Base-by-base conservation (phyloP, 495 filamentous ascomycete genomes). In the Lasiosphaeriaceae sp. region DNA sequence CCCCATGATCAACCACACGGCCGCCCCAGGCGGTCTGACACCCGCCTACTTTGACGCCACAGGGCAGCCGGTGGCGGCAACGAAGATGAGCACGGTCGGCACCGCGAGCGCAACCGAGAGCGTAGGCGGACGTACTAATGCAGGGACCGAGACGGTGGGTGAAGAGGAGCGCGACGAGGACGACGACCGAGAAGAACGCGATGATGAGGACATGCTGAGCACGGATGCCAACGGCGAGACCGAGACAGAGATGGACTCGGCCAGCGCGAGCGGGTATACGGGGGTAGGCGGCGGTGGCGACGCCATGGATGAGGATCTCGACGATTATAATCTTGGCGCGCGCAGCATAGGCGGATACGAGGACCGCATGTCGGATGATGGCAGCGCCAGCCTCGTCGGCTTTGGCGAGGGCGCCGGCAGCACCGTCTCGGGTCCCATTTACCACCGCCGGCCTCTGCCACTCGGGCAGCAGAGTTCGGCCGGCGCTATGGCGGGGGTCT, bases 371-470 rank as follows among this genome's bases (percentile, higher is more conserved):
- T 90, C 87, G 57, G 91, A 96, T 59, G 89, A 92, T 61, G 77
- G 74, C 2, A 72, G 61, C 26, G 88, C 84, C 0, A 87, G 83
- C 62, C 74, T 96, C 24, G 91, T 95, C 9, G 92, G 84, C 0
- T 95, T 95, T 56, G 92, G 92, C 49, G 92, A 96, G 66, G 90
- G 90, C 8, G 90, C 91, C 12, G 86, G 86, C 53, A 92, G 86
- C 63, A 91, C 87, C 0, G 80, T 89, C 51, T 85, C 81, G 53
- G 89, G 87, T 7, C 87, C 87, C n/a, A 86, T 81, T 19, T 90
- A 82, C 62, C 76, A 77, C 44, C 71, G 77, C n/a, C 64, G 74
- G 21, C 72, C 69, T 29, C 60, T 69, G 14, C 72, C 65, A 8
- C 23, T 21, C 41, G 37, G 54, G 37, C 17, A 43, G 43, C 47